Conservation (phyloP, 805 yeast genomes). For the Grigorovia yakushimaensis region DNA sequence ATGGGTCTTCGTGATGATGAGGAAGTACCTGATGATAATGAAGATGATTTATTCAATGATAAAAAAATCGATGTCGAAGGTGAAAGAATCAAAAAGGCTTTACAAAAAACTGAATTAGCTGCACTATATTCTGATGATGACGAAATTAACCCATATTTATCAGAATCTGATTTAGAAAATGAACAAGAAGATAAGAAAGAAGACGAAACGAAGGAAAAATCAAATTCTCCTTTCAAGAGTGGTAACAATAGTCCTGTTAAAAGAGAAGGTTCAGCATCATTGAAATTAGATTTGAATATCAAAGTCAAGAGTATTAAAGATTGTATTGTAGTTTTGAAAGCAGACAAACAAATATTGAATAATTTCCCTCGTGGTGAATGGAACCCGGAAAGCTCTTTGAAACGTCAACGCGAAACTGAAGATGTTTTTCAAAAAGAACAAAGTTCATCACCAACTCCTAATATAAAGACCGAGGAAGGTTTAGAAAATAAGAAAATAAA, state of each 20-base stretch:
- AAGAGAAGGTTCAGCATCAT: conserved; percentile 4
- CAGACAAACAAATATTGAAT: conserved; percentile 48
- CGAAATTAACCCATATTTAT: conserved; percentile 74
- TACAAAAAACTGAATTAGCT: conserved; percentile 76
- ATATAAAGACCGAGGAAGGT: conserved; percentile 2
- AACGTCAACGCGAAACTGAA: conserved; percentile 22
- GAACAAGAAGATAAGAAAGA: conserved; percentile 37
- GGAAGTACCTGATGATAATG: conserved; percentile 50
- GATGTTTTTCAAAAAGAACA: neutral
- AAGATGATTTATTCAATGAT: conserved; percentile 63
- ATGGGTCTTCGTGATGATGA: conserved; percentile 53
- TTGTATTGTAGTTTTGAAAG: conserved; percentile 54
- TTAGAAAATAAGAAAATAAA: conserved; percentile 32
- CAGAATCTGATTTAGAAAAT: conserved; percentile 58
- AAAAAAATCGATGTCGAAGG: conserved; percentile 88
- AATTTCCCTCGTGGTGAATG: conserved; percentile 76
- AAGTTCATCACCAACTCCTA: neutral
- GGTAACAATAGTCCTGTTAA: conserved; percentile 6
- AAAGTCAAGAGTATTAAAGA: conserved; percentile 38
- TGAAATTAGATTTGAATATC: conserved; percentile 24
- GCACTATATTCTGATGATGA: conserved; percentile 74
- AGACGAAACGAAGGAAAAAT: conserved; percentile 29
- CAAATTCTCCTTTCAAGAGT: conserved; percentile 20
- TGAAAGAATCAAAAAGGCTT: conserved; percentile 69
- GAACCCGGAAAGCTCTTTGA: conserved; percentile 51